Base-by-base conservation (phyloP, 768 basidiomycete genomes). In the Lepiota venenata region DNA sequence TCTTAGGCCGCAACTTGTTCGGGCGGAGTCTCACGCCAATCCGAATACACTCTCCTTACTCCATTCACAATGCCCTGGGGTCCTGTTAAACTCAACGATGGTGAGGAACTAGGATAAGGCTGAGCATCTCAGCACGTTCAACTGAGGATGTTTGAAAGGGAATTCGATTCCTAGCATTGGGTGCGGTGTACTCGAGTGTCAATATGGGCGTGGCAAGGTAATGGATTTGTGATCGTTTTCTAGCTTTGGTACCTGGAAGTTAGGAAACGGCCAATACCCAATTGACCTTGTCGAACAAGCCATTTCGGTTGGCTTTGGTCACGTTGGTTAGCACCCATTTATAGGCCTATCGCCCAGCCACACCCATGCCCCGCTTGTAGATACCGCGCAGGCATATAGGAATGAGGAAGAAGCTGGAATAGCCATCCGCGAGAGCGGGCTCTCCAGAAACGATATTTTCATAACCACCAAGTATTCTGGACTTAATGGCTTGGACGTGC, bases 401-500 rank as follows among this genome's bases (percentile, higher is more conserved):
- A 87, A 86, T 55, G 84, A 85, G 66, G 63, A 61, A 1, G 83
- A 87, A 59, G 79, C 77, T 7, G 84, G 83, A 2, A 63, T 61
- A 37, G 82, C 75, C 6, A 74, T 81, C 55, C 73, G 70, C 16
- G 78, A 85, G 58, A 84, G 79, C 56, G 83, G 84, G 1, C 71
- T 84, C 4, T 61, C 72, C 36, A 76, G 85, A n/a, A 53, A 71
- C 12, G 80, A 85, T 1, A 58, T 87, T 21, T 87, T 74, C 65
- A 76, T 89, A 58, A 87, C 84, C 2, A 87, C 85, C 27, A 86
- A 87, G 61, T 85, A 77, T 60, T 82, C 82, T 12, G 81, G 81
- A 1, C 47, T 67, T 48, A 63, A 76, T 48, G 79, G 76, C 2
- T 65, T 82, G 50, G 78, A 79, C 56, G 79, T 84, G 29, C 72